A percentile compares a stretch with the other conserved stretches of the same genome.
phyloP scores from a whole-genome alignment of 1,284 basidiomycete species.

The Coniferiporia weirii region DNA sequence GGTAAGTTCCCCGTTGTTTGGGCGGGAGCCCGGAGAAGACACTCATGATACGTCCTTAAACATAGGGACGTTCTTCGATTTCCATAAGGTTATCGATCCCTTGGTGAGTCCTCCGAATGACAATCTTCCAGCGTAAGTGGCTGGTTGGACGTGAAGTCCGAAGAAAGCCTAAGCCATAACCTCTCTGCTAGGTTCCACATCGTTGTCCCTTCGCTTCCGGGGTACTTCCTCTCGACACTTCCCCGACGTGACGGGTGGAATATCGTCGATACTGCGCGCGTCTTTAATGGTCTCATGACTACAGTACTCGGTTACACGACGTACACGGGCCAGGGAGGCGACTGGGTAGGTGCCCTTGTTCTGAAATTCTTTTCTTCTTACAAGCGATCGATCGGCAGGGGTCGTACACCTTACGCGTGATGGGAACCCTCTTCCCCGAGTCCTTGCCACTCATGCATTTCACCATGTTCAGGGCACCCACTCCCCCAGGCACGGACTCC shows the following conservation, averaged over 20 bases:
- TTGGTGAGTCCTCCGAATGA: conserved; percentile 20
- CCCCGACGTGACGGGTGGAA: conserved; percentile 20
- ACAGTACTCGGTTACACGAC: conserved; percentile 23
- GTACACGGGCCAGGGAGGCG: conserved; percentile 23
- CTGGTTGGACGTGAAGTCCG: neutral
- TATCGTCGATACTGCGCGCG: conserved; percentile 20
- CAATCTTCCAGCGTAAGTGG: conserved; percentile 21
- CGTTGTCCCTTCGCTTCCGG: conserved; percentile 23
- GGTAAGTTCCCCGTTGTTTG: conserved; percentile 4
- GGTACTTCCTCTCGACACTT: conserved; percentile 22
- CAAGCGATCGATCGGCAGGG: conserved; percentile 6
- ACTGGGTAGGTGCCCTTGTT: conserved; percentile 20
- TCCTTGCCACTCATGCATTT: conserved; percentile 20
- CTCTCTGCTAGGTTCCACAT: conserved; percentile 22
- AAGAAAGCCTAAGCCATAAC: neutral
- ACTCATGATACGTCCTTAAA: neutral
- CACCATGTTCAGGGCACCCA: conserved; percentile 20
- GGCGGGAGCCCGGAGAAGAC: too few relatives aligned
- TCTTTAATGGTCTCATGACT: conserved; percentile 24
- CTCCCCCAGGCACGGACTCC: neutral
- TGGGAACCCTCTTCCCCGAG: conserved; percentile 18
- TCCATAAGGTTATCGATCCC: conserved; percentile 23
- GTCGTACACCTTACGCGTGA: conserved; percentile 19
- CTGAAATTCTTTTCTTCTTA: neutral
- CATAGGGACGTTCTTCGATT: conserved; percentile 24